Conservation (phyloP, 2,329 filamentous ascomycete species). For the Calonectria naviculata region DNA sequence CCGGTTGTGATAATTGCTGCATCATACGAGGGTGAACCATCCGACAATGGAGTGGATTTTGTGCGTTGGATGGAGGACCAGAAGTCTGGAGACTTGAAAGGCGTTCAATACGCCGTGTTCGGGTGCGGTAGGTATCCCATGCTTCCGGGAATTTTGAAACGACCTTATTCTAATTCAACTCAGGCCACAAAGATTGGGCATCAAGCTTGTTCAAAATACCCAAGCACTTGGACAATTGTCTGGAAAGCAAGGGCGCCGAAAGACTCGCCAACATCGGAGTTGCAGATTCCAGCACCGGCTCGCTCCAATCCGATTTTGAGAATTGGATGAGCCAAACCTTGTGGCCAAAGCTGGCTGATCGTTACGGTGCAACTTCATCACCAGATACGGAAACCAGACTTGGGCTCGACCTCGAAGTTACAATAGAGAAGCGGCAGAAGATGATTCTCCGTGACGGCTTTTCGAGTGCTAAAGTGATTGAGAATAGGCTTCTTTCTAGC, state of each 20-base stretch:
- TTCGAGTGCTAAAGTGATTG: not conserved
- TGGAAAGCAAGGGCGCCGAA: not conserved
- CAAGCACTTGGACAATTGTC: not conserved
- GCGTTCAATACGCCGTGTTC: not conserved
- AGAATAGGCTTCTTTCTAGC: not conserved
- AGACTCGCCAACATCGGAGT: not conserved
- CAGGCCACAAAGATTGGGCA: not conserved
- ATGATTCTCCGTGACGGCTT: not conserved
- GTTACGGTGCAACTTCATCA: not conserved
- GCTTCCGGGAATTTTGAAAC: fast-evolving
- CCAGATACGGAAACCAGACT: not conserved
- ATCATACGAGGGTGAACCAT: not conserved
- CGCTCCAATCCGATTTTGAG: not conserved
- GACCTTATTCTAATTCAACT: not conserved
- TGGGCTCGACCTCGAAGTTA: not conserved
- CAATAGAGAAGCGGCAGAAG: not conserved
- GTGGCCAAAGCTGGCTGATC: not conserved
- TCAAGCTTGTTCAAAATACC: not conserved
- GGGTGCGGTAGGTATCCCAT: not conserved
- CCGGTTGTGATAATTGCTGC: not conserved
- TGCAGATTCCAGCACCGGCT: not conserved
- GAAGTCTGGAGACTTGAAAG: not conserved
- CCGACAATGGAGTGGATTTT: not conserved
- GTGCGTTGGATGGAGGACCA: not conserved
- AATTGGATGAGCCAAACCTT: not conserved